A percentile compares a stretch with the other conserved stretches of the same genome.
Evolutionary conservation across 2,329 filamentous ascomycete species (phyloP).

Genomic region (Fonsecaea multimorphosa): DNA sequence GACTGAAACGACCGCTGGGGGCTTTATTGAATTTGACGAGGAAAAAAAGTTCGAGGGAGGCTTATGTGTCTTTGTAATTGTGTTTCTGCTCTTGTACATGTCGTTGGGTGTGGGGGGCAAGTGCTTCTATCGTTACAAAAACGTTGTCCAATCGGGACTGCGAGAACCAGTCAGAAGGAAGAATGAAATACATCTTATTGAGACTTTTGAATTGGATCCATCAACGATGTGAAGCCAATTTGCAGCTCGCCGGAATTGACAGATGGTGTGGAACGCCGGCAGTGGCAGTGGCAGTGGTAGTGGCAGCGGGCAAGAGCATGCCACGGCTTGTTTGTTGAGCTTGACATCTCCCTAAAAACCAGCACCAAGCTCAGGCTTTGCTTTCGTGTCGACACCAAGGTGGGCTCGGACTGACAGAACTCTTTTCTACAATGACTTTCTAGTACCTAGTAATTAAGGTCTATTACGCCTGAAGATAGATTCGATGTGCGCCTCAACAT

Average conservation of each 20-base stretch:
- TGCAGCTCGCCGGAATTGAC: background rate
- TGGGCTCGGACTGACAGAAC: background rate
- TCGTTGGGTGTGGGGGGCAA: background rate
- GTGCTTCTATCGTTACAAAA: background rate
- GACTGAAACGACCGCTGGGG: background rate
- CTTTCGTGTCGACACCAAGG: background rate
- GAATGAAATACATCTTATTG: background rate
- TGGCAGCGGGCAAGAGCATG: too few relatives aligned
- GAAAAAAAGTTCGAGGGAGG: conserved; percentile 4
- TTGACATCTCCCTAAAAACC: background rate
- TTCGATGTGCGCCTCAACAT: background rate
- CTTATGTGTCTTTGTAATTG: background rate
- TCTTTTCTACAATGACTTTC: background rate
- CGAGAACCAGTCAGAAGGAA: background rate
- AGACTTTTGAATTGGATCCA: background rate
- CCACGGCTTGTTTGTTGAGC: too few relatives aligned
- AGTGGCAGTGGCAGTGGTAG: too few relatives aligned
- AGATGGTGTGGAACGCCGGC: too few relatives aligned
- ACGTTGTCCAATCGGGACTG: background rate
- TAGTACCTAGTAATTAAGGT: background rate
- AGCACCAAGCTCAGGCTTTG: background rate
- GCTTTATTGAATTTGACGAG: background rate
- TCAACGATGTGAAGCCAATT: background rate
- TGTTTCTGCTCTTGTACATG: conserved; percentile 1
- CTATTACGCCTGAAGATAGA: background rate